These are phyloP conservation scores for Lojkania enalia DNA, from an alignment of 2,329 filamentous ascomycete species.

Conservation along the genomic window DNA sequence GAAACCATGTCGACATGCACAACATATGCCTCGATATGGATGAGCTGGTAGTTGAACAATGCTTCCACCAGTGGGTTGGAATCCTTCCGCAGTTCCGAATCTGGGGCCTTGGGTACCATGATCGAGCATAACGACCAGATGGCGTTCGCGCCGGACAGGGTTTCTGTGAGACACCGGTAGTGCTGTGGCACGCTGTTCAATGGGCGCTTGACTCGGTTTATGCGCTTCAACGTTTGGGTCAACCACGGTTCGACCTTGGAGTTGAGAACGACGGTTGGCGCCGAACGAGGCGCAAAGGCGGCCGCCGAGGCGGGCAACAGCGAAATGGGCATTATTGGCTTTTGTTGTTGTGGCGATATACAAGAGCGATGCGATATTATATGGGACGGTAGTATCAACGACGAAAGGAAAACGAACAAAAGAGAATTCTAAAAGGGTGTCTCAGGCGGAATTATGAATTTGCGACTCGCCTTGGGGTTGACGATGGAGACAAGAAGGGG, in stretches of 20 bases:
- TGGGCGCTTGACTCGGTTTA: slow-evolving; percentile 94
- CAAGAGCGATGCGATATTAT: slow-evolving; percentile 42
- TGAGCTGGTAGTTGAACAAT: slow-evolving; percentile 87
- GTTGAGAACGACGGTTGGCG: slow-evolving; percentile 91
- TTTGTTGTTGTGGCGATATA: slow-evolving; percentile 28
- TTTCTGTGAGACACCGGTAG: slow-evolving; percentile 93
- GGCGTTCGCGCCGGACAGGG: slow-evolving; percentile 82
- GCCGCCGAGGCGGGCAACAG: slow-evolving; percentile 93
- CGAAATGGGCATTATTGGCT: slow-evolving; percentile 76
- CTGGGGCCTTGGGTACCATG: slow-evolving; percentile 88
- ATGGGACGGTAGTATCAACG: slow-evolving; percentile 42
- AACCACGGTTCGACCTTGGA: slow-evolving; percentile 95
- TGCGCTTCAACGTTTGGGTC: slow-evolving; percentile 93
- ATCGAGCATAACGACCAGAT: slow-evolving; percentile 94
- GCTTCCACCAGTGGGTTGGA: slow-evolving; percentile 81
- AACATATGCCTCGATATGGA: slow-evolving; percentile 95
- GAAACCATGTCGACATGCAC: slow-evolving; percentile 99
- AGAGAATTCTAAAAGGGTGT: slow-evolving; percentile 36
- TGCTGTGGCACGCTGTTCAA: slow-evolving; percentile 97
- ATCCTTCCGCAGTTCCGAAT: slow-evolving; percentile 81
- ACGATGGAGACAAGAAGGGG: slow-evolving; percentile 42
- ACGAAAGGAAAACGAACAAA: slow-evolving; percentile 40
- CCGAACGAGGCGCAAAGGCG: slow-evolving; percentile 91
- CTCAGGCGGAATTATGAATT: slow-evolving; percentile 43
- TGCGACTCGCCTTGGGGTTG: slow-evolving; percentile 41